Conservation (phyloP, 148 eudicot genomes). For the Simmondsia chinensis region DNA sequence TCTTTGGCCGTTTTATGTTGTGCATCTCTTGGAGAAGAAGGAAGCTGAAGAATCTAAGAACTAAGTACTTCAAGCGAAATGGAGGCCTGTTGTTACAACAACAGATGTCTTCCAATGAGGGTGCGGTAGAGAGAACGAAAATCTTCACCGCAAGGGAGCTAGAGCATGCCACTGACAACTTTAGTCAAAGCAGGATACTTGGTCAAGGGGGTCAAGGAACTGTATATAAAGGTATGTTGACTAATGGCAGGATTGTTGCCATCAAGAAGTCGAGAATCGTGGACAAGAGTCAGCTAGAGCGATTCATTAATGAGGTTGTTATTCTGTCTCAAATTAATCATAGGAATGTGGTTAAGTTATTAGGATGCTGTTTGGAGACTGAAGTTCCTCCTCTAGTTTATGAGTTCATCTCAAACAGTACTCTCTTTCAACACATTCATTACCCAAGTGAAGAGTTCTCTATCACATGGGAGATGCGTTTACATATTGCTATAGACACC, state of each 20-base stretch:
- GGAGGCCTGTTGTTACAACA: conserved; percentile 14
- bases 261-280: conserved; percentile 11
- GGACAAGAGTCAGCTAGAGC: conserved; percentile 3
- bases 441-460: conserved; percentile 8
- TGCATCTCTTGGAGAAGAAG: no score
- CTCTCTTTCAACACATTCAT: conserved; percentile 12
- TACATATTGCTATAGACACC: conserved; percentile 13
- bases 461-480: conserved; percentile 17
- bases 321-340: conserved; percentile 18
- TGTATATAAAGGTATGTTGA: conserved; percentile 20
- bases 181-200: conserved; percentile 10
- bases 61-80: conserved; percentile 8
- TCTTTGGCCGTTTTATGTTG: no score
- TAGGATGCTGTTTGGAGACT: conserved; percentile 22
- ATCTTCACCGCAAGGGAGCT: conserved; percentile 13
- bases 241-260: conserved; percentile 16
- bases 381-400: conserved; percentile 19
- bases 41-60: no score
- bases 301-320: conserved; percentile 20
- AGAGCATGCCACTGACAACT: conserved; percentile 13
- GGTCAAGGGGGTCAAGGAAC: conserved; percentile 18
- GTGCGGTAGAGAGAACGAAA: conserved; percentile 3
- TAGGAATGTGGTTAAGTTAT: conserved; percentile 14
- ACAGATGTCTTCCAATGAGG: conserved; percentile 8
- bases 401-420: conserved; percentile 17